Conservation (phyloP, 2,329 filamentous ascomycete species). For the Erysiphe pulchra region DNA sequence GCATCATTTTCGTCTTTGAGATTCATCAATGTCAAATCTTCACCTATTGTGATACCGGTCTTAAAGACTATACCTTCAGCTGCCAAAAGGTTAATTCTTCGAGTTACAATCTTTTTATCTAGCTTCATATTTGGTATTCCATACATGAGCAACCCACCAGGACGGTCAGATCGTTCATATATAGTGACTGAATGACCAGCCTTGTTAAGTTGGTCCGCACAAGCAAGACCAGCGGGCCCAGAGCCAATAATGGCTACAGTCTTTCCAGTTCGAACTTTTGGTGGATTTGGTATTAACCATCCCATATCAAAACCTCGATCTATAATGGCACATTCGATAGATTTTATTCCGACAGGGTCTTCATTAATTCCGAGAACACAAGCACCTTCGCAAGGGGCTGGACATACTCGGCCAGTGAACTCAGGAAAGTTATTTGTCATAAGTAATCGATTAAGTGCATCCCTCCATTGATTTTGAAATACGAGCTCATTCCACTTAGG, state of each 20-base stretch:
- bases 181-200: slow-evolving; percentile 73
- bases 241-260: slow-evolving; percentile 74
- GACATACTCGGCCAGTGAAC: slow-evolving; percentile 90
- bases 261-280: slow-evolving; percentile 63
- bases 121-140: slow-evolving; percentile 99
- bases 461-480: slow-evolving; percentile 55
- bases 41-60: slow-evolving; percentile 52
- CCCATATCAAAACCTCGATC: slow-evolving; percentile 95
- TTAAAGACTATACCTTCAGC: slow-evolving; percentile 67
- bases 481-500: slow-evolving; percentile 88
- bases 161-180: slow-evolving; percentile 76
- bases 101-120: slow-evolving; percentile 90
- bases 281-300: slow-evolving; percentile 76
- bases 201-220: slow-evolving; percentile 82
- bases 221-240: slow-evolving; percentile 71
- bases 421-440: slow-evolving; percentile 99
- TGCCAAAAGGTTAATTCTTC: slow-evolving; percentile 84
- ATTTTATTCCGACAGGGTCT: slow-evolving; percentile 94
- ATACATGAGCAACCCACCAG: slow-evolving; percentile 88
- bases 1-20: slow-evolving; percentile 55
- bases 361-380: slow-evolving; percentile 94
- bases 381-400: slow-evolving; percentile 85
- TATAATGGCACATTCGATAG: slow-evolving; percentile 92
- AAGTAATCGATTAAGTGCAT: slow-evolving; percentile 70
- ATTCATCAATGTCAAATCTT: slow-evolving; percentile 42